Evolutionary conservation across 768 basidiomycete species (phyloP).

Genomic region (Boletus rubescentipes): DNA sequence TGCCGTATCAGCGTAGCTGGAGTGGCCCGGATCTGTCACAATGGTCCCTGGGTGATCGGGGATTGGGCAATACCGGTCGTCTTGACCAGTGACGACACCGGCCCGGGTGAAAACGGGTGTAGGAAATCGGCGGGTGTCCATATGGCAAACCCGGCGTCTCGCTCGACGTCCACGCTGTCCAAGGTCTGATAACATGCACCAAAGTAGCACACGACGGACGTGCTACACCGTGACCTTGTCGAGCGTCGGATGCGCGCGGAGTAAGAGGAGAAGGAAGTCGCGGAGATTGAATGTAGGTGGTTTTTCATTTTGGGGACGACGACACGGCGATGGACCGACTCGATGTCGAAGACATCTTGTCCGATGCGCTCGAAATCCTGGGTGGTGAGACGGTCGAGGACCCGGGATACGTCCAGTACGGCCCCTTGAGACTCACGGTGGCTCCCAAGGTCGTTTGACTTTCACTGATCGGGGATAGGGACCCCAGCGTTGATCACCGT

Average conservation of each 20-base stretch:
- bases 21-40: not conserved
- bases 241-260: constrained; percentile 7
- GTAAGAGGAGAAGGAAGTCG: constrained; percentile 8
- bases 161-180: too few relatives aligned
- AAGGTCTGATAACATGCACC: too few relatives aligned
- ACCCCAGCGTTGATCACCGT: not conserved
- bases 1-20: constrained; percentile 11
- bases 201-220: too few relatives aligned
- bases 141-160: not conserved
- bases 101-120: not conserved
- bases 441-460: constrained; percentile 49
- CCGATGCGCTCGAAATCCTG: constrained; percentile 52
- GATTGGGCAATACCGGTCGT: not conserved
- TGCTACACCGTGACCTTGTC: too few relatives aligned
- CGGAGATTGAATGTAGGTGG: constrained; percentile 22
- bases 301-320: not conserved
- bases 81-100: not conserved
- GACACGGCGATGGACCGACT: constrained; percentile 3
- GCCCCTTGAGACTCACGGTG: constrained; percentile 51
- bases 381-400: constrained; percentile 44
- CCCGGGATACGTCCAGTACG: constrained; percentile 48
- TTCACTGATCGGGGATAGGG: not conserved
- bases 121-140: not conserved
- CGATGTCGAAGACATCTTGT: constrained; percentile 49
- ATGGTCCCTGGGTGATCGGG: not conserved